Evolutionary conservation across 129 eudicot species (phyloP), one percentile per base, ranked within the genome.

Genomic region (Scalesia atractyloides): DNA sequence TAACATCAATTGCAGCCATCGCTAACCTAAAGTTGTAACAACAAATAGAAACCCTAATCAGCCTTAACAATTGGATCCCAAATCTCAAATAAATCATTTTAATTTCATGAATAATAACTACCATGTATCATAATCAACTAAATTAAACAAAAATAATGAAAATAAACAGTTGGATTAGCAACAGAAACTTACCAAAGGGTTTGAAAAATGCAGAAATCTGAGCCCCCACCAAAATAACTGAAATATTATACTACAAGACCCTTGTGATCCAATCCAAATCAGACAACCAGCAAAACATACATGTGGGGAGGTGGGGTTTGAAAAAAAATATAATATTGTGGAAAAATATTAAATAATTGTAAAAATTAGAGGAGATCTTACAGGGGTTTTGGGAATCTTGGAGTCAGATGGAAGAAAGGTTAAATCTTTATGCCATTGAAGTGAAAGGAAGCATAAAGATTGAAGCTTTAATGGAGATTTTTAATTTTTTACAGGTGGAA

Each of bases 211-310:
- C 53, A 77, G 48, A 78, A 78, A 71, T 53, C 77, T 71, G 83
- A 39, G 51, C 58, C 67, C 64, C 76, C 75, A 73, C 70, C 71
- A 59, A 19, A 30, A 69, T 6, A 70, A 71, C 48, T 37, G 30
- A 81, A 36, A 74, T 76, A 74, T 46, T 41, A 73, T 44, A 73
- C 70, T 48, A 43, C 33, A 37, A 80, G 67, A 58, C 71, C 72
- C 70, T 69, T 59, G 76, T 60, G 87, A 86, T 83, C 91, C 85
- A 80, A 83, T 83, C 91, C 85, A 86, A 81, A 86, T 86, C 91
- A 86, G 91, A 86, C 87, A 83, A 83, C 72, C 79, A 73, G 79
- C 79, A 67, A 79, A 83, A 76, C 82, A 83, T 59, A 74, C 84
- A 85, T 86, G 91, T 80, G 85, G 82, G 84, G 48, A 65, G 77